Conservation (phyloP, 805 yeast species). For the Saccharomycopsis javanensis region DNA sequence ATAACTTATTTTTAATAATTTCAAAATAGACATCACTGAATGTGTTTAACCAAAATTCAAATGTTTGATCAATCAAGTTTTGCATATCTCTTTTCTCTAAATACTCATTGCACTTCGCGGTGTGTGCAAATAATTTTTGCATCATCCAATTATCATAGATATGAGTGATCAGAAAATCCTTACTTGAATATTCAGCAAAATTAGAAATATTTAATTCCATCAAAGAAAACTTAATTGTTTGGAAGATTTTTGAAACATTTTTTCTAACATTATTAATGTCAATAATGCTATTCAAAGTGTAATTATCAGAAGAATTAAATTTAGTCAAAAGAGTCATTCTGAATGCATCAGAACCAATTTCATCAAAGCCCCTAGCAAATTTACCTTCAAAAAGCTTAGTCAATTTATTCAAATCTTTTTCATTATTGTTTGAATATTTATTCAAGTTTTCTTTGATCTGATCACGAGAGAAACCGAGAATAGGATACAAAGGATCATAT, state of each 20-base stretch:
- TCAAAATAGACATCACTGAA: slow-evolving; percentile 96
- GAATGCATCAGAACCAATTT: slow-evolving; percentile 97
- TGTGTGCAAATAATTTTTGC: slow-evolving; percentile 65
- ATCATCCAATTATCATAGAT: slow-evolving; percentile 82
- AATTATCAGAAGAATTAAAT: neutral
- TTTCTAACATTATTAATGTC: slow-evolving; percentile 93
- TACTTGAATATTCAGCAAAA: slow-evolving; percentile 42
- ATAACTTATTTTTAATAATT: slow-evolving; percentile 84
- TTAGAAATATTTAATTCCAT: slow-evolving; percentile 76
- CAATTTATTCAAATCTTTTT: slow-evolving; percentile 79
- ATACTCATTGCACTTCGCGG: slow-evolving; percentile 29
- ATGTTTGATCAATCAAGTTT: slow-evolving; percentile 73
- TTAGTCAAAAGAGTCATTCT: slow-evolving; percentile 42
- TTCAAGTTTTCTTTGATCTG: slow-evolving; percentile 66
- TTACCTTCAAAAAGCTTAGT: slow-evolving; percentile 74
- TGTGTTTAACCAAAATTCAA: slow-evolving; percentile 87
- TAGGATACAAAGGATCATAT: slow-evolving; percentile 89
- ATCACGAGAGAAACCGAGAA: slow-evolving; percentile 72
- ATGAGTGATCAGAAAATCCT: slow-evolving; percentile 73
- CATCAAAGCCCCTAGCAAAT: slow-evolving; percentile 95
- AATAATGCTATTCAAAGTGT: slow-evolving; percentile 87
- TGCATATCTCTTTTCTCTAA: slow-evolving; percentile 72
- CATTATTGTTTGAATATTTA: slow-evolving; percentile 70
- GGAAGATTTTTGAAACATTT: slow-evolving; percentile 97
- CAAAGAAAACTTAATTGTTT: slow-evolving; percentile 92